Conservation (phyloP, 1,284 basidiomycete genomes). For the Puccinia hordei region DNA sequence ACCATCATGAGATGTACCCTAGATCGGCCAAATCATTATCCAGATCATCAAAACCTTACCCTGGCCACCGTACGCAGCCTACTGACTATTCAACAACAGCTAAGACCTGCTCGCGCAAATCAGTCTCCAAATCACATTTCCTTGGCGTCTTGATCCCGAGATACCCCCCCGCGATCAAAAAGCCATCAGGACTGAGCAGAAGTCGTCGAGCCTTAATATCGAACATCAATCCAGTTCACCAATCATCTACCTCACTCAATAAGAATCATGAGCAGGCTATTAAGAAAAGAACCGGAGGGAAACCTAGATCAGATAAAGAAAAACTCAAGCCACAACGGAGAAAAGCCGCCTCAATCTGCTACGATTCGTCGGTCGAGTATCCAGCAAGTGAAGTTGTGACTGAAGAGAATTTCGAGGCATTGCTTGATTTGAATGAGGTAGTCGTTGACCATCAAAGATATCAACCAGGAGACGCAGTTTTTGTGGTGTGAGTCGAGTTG, state of each 20-base stretch:
- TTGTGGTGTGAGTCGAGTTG: conserved; percentile 13
- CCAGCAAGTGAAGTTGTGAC: not conserved
- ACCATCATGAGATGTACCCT: not conserved
- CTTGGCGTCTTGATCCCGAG: not conserved
- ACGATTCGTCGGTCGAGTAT: not conserved
- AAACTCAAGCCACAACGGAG: no score
- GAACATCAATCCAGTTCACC: not conserved
- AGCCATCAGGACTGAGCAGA: not conserved
- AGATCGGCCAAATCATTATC: not conserved
- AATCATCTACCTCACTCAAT: not conserved
- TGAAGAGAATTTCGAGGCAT: not conserved
- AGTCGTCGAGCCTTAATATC: not conserved
- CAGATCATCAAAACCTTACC: not conserved
- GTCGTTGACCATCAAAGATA: not conserved
- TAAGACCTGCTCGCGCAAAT: not conserved
- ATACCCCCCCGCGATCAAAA: not conserved
- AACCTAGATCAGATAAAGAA: not conserved
- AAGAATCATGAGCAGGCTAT: not conserved
- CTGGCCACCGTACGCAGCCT: not conserved
- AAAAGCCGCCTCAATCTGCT: not conserved
- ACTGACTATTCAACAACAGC: not conserved
- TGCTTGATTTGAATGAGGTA: not conserved
- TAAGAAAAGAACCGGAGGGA: not conserved
- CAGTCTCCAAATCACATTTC: not conserved
- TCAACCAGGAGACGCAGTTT: not conserved